Evolutionary conservation across 805 yeast genomes (phyloP).

Genomic region (Saccharomyces eubayanus): DNA sequence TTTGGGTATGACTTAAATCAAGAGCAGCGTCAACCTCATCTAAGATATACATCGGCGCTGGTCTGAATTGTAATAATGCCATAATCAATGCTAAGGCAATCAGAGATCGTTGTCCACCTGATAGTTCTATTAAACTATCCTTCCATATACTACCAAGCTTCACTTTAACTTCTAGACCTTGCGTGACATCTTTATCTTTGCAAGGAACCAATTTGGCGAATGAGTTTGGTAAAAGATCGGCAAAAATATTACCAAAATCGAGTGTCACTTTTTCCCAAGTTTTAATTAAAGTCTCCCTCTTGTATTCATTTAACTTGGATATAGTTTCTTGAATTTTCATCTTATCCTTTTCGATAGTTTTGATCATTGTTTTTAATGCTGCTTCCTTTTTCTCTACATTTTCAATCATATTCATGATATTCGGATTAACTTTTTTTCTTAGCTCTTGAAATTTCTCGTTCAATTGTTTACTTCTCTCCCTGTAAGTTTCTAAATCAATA

Average conservation of each 20-base stretch:
- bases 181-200: slow-evolving; percentile 72
- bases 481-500: slow-evolving; percentile 54
- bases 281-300: slow-evolving; percentile 67
- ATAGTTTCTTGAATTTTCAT: slow-evolving; percentile 84
- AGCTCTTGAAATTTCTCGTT: slow-evolving; percentile 54
- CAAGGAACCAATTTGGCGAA: slow-evolving; percentile 82
- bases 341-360: slow-evolving; percentile 82
- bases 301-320: slow-evolving; percentile 72
- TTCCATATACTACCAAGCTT: slow-evolving; percentile 91
- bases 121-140: slow-evolving; percentile 84
- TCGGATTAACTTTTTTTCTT: slow-evolving; percentile 74
- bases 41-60: slow-evolving; percentile 96
- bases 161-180: slow-evolving; percentile 86
- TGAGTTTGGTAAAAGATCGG: slow-evolving; percentile 80
- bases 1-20: slow-evolving; percentile 94
- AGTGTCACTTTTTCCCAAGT: slow-evolving; percentile 82
- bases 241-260: slow-evolving; percentile 86
- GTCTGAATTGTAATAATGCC: slow-evolving; percentile 88
- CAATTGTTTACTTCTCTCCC: slow-evolving; percentile 47
- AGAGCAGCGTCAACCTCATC: slow-evolving; percentile 99
- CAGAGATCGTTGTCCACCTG: slow-evolving; percentile 95
- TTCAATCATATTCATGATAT: slow-evolving; percentile 86
- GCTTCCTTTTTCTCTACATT: slow-evolving; percentile 82
- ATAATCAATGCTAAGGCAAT: slow-evolving; percentile 86
- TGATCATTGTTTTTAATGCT: slow-evolving; percentile 68